phyloP scores from a whole-genome alignment of 805 yeast genomes.

The Ogataea pilisensis region DNA sequence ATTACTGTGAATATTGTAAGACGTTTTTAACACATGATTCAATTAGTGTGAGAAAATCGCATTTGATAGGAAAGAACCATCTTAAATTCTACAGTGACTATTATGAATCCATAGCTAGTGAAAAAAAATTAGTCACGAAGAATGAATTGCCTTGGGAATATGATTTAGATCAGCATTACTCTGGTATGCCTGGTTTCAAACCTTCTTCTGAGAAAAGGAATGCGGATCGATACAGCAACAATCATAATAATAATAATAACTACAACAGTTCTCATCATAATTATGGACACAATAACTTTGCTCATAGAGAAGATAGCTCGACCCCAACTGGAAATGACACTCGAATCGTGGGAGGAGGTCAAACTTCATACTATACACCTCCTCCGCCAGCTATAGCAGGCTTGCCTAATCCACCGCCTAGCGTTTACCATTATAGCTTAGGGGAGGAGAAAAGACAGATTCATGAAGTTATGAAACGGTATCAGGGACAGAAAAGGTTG shows the following conservation, averaged over 20 bases:
- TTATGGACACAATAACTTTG: conserved; percentile 12
- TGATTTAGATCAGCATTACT: conserved; percentile 32
- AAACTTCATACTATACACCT: conserved; percentile 14
- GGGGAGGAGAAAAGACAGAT: conserved; percentile 18
- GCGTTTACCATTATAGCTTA: conserved; percentile 21
- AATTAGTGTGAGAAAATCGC: conserved; percentile 79
- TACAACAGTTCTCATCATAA: too few relatives aligned
- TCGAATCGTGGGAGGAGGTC: not conserved
- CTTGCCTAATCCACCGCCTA: conserved; percentile 37
- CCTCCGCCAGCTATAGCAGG: conserved; percentile 34
- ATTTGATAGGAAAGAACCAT: conserved; percentile 74
- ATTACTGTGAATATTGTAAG: conserved; percentile 82
- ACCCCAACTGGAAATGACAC: too few relatives aligned
- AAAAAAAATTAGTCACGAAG: conserved; percentile 15
- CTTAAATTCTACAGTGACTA: conserved; percentile 67
- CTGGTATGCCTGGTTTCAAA: conserved; percentile 32
- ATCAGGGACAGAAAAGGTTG: not conserved
- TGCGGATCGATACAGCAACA: not conserved
- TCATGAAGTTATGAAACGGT: conserved; percentile 8
- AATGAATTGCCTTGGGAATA: conserved; percentile 35
- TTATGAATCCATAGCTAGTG: conserved; percentile 46
- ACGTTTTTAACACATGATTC: conserved; percentile 84
- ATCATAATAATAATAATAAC: too few relatives aligned
- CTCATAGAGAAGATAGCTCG: conserved; percentile 13
- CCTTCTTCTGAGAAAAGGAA: too few relatives aligned